A percentile compares a stretch with the other conserved stretches of the same genome.
Conservation (phyloP, 2,329 filamentous ascomycete genomes). For the Purpureocillium lavendulum region DNA sequence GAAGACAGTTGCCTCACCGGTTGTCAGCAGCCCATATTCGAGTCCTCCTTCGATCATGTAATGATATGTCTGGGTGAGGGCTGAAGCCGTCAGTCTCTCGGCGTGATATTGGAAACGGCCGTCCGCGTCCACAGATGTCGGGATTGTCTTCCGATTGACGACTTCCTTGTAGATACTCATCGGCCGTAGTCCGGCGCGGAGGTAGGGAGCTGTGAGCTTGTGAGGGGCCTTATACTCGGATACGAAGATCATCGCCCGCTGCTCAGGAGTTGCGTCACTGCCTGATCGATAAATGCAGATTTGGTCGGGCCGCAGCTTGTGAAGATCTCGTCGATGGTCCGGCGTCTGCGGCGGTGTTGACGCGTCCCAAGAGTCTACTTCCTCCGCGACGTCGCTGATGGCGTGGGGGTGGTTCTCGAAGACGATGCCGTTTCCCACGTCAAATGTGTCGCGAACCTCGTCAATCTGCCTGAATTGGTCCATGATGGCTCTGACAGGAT, state of each 20-base stretch:
- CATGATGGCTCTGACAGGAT: conserved; percentile 2
- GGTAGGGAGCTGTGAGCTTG: conserved; percentile 32
- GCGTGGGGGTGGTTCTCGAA: conserved; percentile 3
- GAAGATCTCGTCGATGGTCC: conserved; percentile 8
- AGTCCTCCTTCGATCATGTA: conserved; percentile 40
- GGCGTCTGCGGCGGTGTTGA: conserved; percentile 8
- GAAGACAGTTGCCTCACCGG: conserved; percentile 34
- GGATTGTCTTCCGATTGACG: conserved; percentile 16
- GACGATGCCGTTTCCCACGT: conserved; percentile 1
- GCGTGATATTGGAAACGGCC: conserved; percentile 25
- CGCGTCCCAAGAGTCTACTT: not conserved
- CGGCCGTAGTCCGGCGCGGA: conserved; percentile 29
- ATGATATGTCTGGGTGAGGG: conserved; percentile 37
- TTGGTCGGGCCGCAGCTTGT: conserved; percentile 21
- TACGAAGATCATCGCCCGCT: conserved; percentile 18
- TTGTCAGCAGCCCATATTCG: conserved; percentile 33
- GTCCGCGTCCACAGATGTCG: conserved; percentile 14
- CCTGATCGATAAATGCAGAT: conserved; percentile 15
- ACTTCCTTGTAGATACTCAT: conserved; percentile 33
- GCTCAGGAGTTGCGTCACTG: not conserved
- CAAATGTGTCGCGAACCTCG: not conserved
- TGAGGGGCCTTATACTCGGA: conserved; percentile 39
- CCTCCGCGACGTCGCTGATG: not conserved
- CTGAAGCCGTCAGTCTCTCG: conserved; percentile 28
- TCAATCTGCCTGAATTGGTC: conserved; percentile 1